Evolutionary conservation across 2,329 filamentous ascomycete species (phyloP).

Genomic region (Neoarthrinium moseri): DNA sequence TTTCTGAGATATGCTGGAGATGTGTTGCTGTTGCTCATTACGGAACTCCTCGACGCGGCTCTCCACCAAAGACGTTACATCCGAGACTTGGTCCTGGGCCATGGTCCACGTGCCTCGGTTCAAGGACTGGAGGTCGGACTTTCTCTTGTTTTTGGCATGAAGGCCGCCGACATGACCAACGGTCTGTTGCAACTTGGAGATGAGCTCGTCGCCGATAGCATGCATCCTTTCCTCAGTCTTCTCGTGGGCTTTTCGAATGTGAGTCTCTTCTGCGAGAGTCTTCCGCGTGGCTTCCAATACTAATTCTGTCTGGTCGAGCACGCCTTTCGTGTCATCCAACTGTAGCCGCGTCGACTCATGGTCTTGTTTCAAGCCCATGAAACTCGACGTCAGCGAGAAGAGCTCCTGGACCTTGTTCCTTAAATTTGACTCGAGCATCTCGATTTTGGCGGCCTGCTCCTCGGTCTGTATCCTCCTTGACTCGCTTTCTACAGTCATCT

Average conservation of each 20-base stretch:
- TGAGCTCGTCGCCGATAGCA: constrained; percentile 70
- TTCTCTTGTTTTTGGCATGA: constrained; percentile 82
- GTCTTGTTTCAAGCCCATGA: constrained; percentile 86
- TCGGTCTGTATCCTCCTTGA: constrained; percentile 87
- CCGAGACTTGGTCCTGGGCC: constrained; percentile 72
- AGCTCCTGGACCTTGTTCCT: constrained; percentile 93
- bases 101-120: constrained; percentile 79
- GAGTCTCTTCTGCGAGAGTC: constrained; percentile 74
- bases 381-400: constrained; percentile 80
- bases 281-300: constrained; percentile 76
- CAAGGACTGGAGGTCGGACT: constrained; percentile 76
- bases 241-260: constrained; percentile 80
- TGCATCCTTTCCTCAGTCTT: constrained; percentile 78
- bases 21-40: constrained; percentile 67
- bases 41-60: constrained; percentile 71
- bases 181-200: constrained; percentile 75
- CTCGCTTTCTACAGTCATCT: constrained; percentile 89
- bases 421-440: constrained; percentile 86
- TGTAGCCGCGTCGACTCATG: constrained; percentile 72
- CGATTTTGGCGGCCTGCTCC: constrained; percentile 88
- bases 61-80: constrained; percentile 77
- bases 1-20: constrained; percentile 64
- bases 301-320: constrained; percentile 85
- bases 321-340: constrained; percentile 75
- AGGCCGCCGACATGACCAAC: constrained; percentile 79